Evolutionary conservation across 129 eudicot genomes (phyloP).

Genomic region (Tagetes erecta): DNA sequence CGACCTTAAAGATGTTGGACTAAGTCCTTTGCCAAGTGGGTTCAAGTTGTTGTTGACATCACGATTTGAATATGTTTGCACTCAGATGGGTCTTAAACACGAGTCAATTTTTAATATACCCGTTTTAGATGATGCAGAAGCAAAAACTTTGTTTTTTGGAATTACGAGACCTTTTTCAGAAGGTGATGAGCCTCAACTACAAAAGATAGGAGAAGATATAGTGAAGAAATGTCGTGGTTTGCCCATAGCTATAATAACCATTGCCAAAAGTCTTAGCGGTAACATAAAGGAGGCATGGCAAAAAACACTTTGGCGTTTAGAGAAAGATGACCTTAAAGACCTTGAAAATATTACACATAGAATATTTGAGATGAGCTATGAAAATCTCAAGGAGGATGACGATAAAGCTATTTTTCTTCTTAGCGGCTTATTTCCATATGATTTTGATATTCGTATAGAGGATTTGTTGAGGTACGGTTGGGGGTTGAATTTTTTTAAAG

Average conservation of each 20-base stretch:
- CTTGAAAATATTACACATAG: neutral
- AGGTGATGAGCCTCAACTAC: neutral
- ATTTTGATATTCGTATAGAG: slow-evolving; percentile 7
- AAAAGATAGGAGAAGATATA: neutral
- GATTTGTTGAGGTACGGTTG: neutral
- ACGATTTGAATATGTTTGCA: neutral
- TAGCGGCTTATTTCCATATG: neutral
- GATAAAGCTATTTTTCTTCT: neutral
- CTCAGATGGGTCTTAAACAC: neutral
- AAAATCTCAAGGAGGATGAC: slow-evolving; percentile 7
- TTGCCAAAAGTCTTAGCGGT: neutral
- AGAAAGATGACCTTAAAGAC: no score
- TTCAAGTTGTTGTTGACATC: slow-evolving; percentile 15
- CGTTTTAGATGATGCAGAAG: neutral
- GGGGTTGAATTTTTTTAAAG: neutral
- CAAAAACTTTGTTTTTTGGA: neutral
- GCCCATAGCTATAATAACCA: neutral
- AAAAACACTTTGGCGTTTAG: neutral
- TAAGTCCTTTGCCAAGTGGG: neutral
- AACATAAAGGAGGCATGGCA: slow-evolving; percentile 1
- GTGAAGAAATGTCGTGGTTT: neutral
- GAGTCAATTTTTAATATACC: neutral
- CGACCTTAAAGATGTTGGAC: no score
- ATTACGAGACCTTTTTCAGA: neutral
- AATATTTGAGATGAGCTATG: slow-evolving; percentile 5